Percentiles rank a stretch among this genome's conserved stretches.
Evolutionary conservation across 2,329 filamentous ascomycete species (phyloP).

Genomic region (Colletotrichum graminicola): DNA sequence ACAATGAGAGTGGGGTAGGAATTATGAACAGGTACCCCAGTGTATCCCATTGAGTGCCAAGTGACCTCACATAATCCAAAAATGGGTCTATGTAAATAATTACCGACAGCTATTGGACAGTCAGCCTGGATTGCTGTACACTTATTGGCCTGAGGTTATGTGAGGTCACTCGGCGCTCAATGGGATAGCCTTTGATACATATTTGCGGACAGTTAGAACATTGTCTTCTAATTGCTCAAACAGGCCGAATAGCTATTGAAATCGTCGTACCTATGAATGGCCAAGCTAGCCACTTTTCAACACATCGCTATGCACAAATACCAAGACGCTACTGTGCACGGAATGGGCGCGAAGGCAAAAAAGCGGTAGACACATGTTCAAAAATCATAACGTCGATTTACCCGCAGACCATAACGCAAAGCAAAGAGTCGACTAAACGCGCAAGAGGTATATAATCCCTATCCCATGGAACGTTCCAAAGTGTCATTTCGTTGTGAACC

Average conservation of each 20-base stretch:
- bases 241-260: no score
- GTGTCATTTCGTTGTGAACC: constrained; percentile 39
- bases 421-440: constrained; percentile 38
- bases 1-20: background rate
- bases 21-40: background rate
- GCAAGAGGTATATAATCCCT: constrained; percentile 45
- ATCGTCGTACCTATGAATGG: background rate
- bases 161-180: no score
- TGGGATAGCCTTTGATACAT: background rate
- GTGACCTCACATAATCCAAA: no score
- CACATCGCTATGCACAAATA: background rate
- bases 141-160: no score
- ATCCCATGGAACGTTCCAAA: constrained; percentile 39
- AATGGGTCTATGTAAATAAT: no score
- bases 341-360: no score
- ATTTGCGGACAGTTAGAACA: no score
- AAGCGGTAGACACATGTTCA: constrained; percentile 2
- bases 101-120: no score
- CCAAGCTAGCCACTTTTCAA: background rate
- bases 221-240: no score
- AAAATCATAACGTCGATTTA: constrained; percentile 37
- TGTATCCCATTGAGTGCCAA: no score
- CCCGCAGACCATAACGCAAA: constrained; percentile 40
- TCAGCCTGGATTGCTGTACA: no score
- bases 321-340: background rate